These are phyloP conservation scores for Thinopyrum elongatum DNA, from an alignment of 176 grass and related monocot genomes.

Conservation along the genomic window DNA sequence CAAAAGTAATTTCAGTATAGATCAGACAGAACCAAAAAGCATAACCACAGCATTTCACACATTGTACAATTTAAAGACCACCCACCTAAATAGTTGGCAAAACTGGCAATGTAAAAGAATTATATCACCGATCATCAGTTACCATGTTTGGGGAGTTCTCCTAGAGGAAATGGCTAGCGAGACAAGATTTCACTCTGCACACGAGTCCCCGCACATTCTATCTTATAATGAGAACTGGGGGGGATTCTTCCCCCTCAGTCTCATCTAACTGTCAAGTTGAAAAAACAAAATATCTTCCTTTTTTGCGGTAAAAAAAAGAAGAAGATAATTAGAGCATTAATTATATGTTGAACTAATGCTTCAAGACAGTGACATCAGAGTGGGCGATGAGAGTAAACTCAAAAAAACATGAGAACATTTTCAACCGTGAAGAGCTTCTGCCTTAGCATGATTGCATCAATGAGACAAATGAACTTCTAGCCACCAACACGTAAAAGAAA, in stretches of 20 bases:
- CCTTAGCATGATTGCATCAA: neutral
- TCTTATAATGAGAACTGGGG: neutral
- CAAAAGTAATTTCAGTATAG: neutral
- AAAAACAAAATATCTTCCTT: neutral
- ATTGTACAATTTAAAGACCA: neutral
- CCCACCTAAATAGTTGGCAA: neutral
- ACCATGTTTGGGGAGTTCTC: neutral
- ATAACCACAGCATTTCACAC: neutral
- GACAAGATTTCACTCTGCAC: neutral
- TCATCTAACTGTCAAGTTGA: neutral
- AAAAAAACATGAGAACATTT: neutral
- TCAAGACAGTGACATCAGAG: neutral
- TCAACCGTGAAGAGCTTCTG: conserved; percentile 13
- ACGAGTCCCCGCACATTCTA: neutral
- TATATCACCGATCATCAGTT: neutral
- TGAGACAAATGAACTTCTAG: neutral
- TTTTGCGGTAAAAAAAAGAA: neutral
- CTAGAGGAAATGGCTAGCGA: neutral
- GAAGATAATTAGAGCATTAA: neutral
- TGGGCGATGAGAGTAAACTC: neutral
- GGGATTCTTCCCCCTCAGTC: neutral
- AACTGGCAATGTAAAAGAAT: neutral
- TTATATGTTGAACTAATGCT: neutral
- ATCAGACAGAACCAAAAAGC: neutral
- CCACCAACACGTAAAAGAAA: neutral